Evolutionary conservation across 164 flowering plant genomes (phyloP).

Genomic region (Buxus sempervirens): DNA sequence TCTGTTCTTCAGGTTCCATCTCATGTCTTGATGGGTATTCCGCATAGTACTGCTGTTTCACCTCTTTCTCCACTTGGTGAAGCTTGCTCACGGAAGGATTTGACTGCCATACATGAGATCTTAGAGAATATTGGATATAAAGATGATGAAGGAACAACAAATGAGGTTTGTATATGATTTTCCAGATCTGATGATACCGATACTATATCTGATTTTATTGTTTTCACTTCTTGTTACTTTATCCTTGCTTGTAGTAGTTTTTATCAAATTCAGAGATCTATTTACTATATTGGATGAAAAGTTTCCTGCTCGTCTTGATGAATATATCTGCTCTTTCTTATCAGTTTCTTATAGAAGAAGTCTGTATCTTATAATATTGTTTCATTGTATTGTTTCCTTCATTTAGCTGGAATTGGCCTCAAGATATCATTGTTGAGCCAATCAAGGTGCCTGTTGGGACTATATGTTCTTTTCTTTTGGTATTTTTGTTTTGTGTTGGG

Average conservation of each 20-base stretch:
- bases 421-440: too few species aligned
- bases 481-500: too few species aligned
- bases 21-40: conserved; percentile 46
- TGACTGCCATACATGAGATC: conserved; percentile 85
- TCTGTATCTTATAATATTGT: background rate
- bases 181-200: background rate
- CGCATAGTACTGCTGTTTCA: conserved; percentile 32
- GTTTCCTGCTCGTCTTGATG: background rate
- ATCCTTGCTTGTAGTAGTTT: background rate
- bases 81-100: conserved; percentile 79
- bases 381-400: background rate
- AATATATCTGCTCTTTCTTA: too few species aligned
- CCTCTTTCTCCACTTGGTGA: conserved; percentile 79
- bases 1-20: conserved; percentile 49
- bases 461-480: too few species aligned
- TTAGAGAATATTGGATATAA: conserved; percentile 75
- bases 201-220: too few species aligned
- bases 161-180: conserved; percentile 56
- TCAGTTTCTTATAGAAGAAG: too few species aligned
- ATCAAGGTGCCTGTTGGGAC: too few species aligned
- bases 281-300: background rate
- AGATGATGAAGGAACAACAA: conserved; percentile 90
- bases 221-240: too few species aligned
- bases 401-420: background rate
- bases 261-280: background rate